Percentiles rank a stretch among this genome's conserved stretches.
These are phyloP conservation scores for Candida oleophila DNA, from an alignment of 805 yeast species.

Conservation along the genomic window DNA sequence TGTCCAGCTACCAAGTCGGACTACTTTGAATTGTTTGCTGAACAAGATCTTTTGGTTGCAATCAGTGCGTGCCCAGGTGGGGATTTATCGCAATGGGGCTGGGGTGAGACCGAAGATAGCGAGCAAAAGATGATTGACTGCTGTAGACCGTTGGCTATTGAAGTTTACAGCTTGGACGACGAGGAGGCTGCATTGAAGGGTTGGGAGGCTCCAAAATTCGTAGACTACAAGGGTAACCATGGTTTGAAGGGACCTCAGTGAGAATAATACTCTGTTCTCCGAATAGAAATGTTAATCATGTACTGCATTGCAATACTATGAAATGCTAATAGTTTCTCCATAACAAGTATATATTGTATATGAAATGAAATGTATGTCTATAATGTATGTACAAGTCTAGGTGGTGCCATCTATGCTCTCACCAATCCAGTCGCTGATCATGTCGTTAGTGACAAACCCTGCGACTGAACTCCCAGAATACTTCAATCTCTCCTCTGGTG, in stretches of 20 bases:
- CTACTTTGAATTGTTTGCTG: constrained; percentile 67
- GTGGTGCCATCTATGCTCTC: constrained; percentile 44
- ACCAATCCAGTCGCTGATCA: constrained; percentile 46
- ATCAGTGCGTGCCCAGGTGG: constrained; percentile 72
- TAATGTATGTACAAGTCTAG: constrained; percentile 10
- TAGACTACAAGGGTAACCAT: constrained; percentile 56
- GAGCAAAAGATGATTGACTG: constrained; percentile 55
- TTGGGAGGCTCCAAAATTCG: constrained; percentile 54
- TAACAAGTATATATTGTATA: background rate
- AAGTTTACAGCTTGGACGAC: constrained; percentile 55
- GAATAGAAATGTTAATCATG: background rate
- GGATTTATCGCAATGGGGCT: constrained; percentile 65
- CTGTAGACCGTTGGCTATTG: constrained; percentile 63
- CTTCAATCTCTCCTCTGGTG: constrained; percentile 13
- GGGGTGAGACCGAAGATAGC: constrained; percentile 58
- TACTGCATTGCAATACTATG: too few species aligned
- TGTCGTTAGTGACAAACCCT: constrained; percentile 45
- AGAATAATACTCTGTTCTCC: background rate
- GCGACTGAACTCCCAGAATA: constrained; percentile 46
- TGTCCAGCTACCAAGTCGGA: constrained; percentile 62
- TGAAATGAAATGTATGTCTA: background rate
- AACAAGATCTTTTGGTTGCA: constrained; percentile 62
- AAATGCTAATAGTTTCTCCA: too few species aligned
- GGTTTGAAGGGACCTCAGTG: constrained; percentile 34
- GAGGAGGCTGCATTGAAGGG: constrained; percentile 37